Conservation (phyloP, 495 filamentous ascomycete species). For the Penicillium riverlandense region DNA sequence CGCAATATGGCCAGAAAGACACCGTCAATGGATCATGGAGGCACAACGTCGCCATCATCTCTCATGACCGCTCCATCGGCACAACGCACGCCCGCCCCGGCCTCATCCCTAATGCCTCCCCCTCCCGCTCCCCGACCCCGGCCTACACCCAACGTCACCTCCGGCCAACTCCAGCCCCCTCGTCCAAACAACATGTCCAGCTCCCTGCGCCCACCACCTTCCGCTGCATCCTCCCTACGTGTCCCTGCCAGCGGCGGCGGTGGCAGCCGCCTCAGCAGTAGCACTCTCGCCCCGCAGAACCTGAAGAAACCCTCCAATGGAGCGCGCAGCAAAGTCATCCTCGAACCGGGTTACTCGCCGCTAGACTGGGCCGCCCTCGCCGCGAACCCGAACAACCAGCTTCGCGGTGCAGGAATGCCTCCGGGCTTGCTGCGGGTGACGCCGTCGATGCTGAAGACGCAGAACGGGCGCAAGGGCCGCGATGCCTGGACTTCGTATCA, state of each 20-base stretch:
- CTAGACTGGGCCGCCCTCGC: slow-evolving; percentile 89
- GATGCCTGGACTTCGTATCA: slow-evolving; percentile 85
- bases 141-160: slow-evolving; percentile 13
- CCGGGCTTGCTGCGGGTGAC: slow-evolving; percentile 57
- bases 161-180: slow-evolving; percentile 8
- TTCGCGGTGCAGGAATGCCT: slow-evolving; percentile 53
- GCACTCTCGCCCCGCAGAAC: slow-evolving; percentile 29
- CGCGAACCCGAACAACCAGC: slow-evolving; percentile 54
- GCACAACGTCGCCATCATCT: slow-evolving; percentile 9
- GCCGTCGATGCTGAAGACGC: slow-evolving; percentile 64
- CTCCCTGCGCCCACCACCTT: slow-evolving; percentile 26
- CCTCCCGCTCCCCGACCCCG: slow-evolving; percentile 25
- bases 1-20: neutral
- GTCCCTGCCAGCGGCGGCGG: slow-evolving; percentile 12
- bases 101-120: slow-evolving; percentile 29
- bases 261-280: slow-evolving; percentile 24
- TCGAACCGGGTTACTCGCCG: slow-evolving; percentile 82
- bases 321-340: slow-evolving; percentile 50
- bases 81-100: slow-evolving; percentile 7
- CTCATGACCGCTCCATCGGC: slow-evolving; percentile 5
- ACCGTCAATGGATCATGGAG: slow-evolving; percentile 1
- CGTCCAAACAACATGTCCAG: slow-evolving; percentile 4
- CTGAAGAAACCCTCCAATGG: slow-evolving; percentile 29
- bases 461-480: slow-evolving; percentile 71
- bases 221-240: slow-evolving; percentile 25